These are phyloP conservation scores for Penicillium freii DNA, from an alignment of 2,329 filamentous ascomycete genomes.

Conservation along the genomic window DNA sequence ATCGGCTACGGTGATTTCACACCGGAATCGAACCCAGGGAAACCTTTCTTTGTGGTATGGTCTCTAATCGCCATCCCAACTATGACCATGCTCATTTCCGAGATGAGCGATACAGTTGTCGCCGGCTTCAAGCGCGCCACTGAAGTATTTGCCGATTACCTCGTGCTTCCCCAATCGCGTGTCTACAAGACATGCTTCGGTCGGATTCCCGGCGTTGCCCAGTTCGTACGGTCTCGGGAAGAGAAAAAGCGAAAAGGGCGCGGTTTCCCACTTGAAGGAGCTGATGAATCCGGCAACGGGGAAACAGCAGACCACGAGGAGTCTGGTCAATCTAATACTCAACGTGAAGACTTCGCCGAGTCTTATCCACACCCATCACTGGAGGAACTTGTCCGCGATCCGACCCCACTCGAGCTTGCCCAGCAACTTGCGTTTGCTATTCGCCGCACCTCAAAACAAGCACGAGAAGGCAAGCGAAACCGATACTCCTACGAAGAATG, in stretches of 20 bases:
- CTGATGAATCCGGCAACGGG: constrained; percentile 20
- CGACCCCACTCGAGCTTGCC: constrained; percentile 59
- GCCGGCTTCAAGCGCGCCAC: constrained; percentile 62
- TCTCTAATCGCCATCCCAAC: constrained; percentile 79
- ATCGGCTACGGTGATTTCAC: constrained; percentile 83
- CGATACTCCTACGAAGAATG: constrained; percentile 80
- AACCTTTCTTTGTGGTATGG: constrained; percentile 93
- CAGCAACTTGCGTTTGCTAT: constrained; percentile 68
- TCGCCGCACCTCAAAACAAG: constrained; percentile 61
- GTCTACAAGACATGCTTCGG: constrained; percentile 54
- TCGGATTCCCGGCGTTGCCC: constrained; percentile 43
- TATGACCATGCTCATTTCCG: constrained; percentile 81
- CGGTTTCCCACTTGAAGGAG: constrained; percentile 48
- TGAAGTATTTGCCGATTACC: constrained; percentile 62
- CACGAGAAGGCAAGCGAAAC: constrained; percentile 57
- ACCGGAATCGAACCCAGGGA: constrained; percentile 73
- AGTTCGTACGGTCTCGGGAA: constrained; percentile 40
- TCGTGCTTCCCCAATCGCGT: constrained; percentile 61
- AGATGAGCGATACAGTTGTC: constrained; percentile 81
- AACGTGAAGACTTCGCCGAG: not conserved
- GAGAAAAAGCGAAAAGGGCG: constrained; percentile 47
- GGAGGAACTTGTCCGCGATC: constrained; percentile 47
- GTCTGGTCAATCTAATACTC: not conserved
- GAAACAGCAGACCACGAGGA: constrained; percentile 6
- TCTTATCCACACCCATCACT: constrained; percentile 31